Evolutionary conservation across 2,329 filamentous ascomycete genomes (phyloP).

Genomic region (Arthrobotrys megalospora): DNA sequence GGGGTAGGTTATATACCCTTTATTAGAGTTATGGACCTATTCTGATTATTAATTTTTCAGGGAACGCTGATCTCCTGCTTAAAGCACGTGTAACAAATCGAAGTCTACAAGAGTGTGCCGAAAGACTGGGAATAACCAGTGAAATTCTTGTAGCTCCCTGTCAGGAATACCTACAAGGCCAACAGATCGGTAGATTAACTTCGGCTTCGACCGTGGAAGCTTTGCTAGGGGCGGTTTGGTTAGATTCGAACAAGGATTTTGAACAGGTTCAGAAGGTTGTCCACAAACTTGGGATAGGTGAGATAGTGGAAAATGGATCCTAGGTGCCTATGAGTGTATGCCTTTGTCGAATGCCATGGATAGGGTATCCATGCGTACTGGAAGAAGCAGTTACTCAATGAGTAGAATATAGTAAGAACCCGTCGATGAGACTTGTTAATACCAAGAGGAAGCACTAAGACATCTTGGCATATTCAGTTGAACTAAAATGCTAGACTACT

Average conservation of each 20-base stretch:
- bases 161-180: neutral
- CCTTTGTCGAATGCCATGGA: neutral
- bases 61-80: neutral
- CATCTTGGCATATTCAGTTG: too few relatives aligned
- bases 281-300: conserved; percentile 40
- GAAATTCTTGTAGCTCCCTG: conserved; percentile 32
- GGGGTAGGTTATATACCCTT: conserved; percentile 18
- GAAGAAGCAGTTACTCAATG: too few relatives aligned
- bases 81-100: conserved; percentile 24
- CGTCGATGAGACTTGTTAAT: too few relatives aligned
- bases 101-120: conserved; percentile 39
- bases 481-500: too few relatives aligned
- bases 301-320: conserved; percentile 16
- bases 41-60: conserved; percentile 12
- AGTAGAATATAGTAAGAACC: too few relatives aligned
- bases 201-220: conserved; percentile 47
- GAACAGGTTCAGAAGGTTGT: conserved; percentile 28
- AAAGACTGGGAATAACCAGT: conserved; percentile 31
- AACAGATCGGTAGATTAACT: conserved; percentile 21
- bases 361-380: too few relatives aligned
- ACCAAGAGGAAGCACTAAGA: too few relatives aligned
- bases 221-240: conserved; percentile 47
- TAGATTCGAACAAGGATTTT: conserved; percentile 45
- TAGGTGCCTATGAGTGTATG: neutral
- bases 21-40: neutral